Evolutionary conservation across 2,329 filamentous ascomycete genomes (phyloP).

Genomic region (Talaromyces marneffei): DNA sequence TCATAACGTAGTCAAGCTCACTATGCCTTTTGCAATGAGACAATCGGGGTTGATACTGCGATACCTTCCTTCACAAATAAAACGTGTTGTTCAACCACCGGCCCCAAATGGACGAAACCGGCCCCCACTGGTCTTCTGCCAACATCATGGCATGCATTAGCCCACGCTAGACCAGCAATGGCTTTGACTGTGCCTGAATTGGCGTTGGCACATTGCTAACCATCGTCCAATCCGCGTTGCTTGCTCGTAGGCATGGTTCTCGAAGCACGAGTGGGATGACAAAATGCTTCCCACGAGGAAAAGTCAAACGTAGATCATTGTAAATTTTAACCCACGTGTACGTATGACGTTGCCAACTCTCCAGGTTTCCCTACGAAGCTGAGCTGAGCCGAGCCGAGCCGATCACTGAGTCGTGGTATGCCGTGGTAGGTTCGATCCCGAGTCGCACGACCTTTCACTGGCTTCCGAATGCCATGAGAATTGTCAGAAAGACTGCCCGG

Average conservation of each 20-base stretch:
- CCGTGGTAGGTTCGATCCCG: neutral
- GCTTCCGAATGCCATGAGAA: neutral
- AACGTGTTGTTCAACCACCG: neutral
- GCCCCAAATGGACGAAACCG: constrained; percentile 11
- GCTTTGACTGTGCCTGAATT: neutral
- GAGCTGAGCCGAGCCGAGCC: neutral
- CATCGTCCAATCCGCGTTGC: constrained; percentile 3
- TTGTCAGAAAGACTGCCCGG: neutral
- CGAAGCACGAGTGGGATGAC: neutral
- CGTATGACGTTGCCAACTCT: neutral
- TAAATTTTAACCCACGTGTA: neutral
- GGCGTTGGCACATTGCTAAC: neutral
- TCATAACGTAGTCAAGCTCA: neutral
- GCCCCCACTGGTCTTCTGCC: constrained; percentile 7
- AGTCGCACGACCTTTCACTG: neutral
- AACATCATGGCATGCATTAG: constrained; percentile 7
- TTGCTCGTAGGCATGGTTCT: neutral
- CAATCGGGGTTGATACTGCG: neutral
- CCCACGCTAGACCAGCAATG: neutral
- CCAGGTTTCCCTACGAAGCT: neutral
- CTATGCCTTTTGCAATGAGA: neutral
- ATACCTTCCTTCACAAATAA: neutral
- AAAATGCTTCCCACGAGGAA: neutral
- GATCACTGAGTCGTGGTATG: neutral
- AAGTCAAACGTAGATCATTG: neutral